Evolutionary conservation across 2,329 filamentous ascomycete genomes (phyloP), one percentile per base, ranked within the genome.

Genomic region (Akanthomyces muscarius): DNA sequence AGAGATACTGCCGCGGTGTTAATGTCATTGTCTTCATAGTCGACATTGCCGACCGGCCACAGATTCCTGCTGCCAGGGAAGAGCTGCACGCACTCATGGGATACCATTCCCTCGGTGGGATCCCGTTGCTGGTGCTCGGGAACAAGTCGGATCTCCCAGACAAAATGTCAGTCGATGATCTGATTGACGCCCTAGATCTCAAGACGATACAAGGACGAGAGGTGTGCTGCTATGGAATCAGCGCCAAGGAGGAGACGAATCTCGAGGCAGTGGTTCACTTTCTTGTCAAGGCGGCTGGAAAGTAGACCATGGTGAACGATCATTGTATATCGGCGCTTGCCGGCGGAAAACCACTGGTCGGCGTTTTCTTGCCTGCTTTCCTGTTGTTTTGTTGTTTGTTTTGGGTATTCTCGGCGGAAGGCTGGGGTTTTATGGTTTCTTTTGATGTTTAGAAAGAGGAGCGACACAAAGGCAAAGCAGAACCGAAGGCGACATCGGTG

Each of bases 11-110:
- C 78, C 91, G 93, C 67, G 95, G 92, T 59, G 95, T 98, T 69
- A 97, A 96, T 78, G 94, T 94, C 69, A 97, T 99, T 70, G 91
- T 99, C 68, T 99, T 97, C 78, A 97, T 99, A 75, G 93, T 98
- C 72, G 95, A 99, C 76, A 96, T 96, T 68, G 92, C 94, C 69
- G 95, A 99, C 76, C 83, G 84, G 67, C 85, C 86, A 60, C 86
- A 92, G 63, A 83, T 98, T 64, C 89, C 92, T 10, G 86, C 92
- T 66, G 95, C 95, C 58, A 91, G 89, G 71, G 92, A 98, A 69
- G 95, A 98, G 77, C 87, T 99, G 63, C 95, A 97, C 76, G 84
- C 90, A 44, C 83, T 99, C 64, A 88, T 98, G 78, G 86, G 87
- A 72, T 94, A 96, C 76, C 87, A 89, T 16, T 89, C 90, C 21